A percentile compares a stretch with the other conserved stretches of the same genome.
phyloP scores from a whole-genome alignment of 495 filamentous ascomycete species.

The Lophiostoma macrostomum region DNA sequence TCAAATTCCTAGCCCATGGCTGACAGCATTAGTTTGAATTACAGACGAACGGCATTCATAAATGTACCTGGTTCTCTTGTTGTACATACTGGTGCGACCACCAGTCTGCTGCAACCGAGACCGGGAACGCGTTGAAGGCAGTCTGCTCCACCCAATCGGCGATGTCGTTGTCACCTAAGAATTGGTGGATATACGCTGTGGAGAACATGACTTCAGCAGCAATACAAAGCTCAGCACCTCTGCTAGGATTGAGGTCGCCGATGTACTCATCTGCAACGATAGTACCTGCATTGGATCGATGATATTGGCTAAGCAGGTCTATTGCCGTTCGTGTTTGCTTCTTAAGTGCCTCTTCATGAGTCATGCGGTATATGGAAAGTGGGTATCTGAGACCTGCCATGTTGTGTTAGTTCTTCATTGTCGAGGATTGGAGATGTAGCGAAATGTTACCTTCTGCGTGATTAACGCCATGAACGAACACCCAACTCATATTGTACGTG shows the following conservation, averaged over 20 bases:
- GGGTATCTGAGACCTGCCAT: constrained; percentile 50
- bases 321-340: constrained; percentile 45
- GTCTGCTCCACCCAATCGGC: constrained; percentile 57
- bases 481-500: too few species aligned
- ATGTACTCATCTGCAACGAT: constrained; percentile 39
- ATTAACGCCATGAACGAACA: too few species aligned
- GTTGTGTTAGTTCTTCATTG: constrained; percentile 37
- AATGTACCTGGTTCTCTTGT: constrained; percentile 52
- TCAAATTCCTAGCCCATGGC: too few species aligned
- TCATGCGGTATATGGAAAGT: neutral
- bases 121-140: constrained; percentile 61
- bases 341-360: constrained; percentile 42
- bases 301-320: constrained; percentile 50
- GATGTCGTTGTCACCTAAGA: constrained; percentile 49
- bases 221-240: constrained; percentile 33
- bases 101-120: constrained; percentile 54
- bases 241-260: constrained; percentile 31
- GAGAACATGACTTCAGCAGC: constrained; percentile 37
- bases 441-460: too few species aligned
- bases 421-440: constrained; percentile 34
- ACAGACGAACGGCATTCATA: too few species aligned
- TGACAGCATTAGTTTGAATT: too few species aligned
- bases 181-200: constrained; percentile 38
- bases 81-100: constrained; percentile 62
- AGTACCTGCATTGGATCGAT: constrained; percentile 36